Base-by-base conservation (phyloP, 2,329 filamentous ascomycete genomes). In the Sclerotinia spermophila region DNA sequence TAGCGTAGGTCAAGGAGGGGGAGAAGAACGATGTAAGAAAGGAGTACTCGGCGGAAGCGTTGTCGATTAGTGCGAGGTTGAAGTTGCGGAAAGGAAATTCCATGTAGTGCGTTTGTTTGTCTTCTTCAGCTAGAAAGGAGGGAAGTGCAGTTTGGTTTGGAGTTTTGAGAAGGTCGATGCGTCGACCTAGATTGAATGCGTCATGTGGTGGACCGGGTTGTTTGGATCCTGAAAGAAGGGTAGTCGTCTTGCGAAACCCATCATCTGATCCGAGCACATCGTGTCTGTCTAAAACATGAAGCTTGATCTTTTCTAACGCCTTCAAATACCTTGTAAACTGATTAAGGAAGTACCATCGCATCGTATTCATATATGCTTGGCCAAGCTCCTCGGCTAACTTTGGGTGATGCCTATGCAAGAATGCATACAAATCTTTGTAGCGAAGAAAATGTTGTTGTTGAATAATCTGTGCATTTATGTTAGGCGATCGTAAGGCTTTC, bases 311-410 rank as follows among this genome's bases (percentile, higher is more conserved):
- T 69, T 91, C 90, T 8, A 99, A 84, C 0, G 96, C 90, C 76
- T 90, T 89, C 74, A 92, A 89, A 80, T 99, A 99, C 45, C 95
- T 90, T 5, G 88, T 89, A 79, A 99, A 99, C 79, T 97, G 93
- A 74, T 92, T 96, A 68, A 91, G 82, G 79, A 98, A 98, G 79
- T 99, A 99, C 96, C 96, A 99, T 68, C 94, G 89, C 93, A 99
- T 99, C 0, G 96, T 99, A 80, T 97, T 97, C 83, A 96, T 90
- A 78, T 99, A 99, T 5, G 96, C 96, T 79, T 93, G 91, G 13
- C 90, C 90, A 74, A 99, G 97, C 80, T 99, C 93, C 68, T 94
- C 90, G 13, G 93, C 93, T 8, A 99, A 87, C n/a, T 88, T 85
- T 1, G 91, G 84, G 77, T 98, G 94, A 74, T 95, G 91, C 75